Evolutionary conservation across 129 eudicot species (phyloP).

Genomic region (Flaveria sonorensis): DNA sequence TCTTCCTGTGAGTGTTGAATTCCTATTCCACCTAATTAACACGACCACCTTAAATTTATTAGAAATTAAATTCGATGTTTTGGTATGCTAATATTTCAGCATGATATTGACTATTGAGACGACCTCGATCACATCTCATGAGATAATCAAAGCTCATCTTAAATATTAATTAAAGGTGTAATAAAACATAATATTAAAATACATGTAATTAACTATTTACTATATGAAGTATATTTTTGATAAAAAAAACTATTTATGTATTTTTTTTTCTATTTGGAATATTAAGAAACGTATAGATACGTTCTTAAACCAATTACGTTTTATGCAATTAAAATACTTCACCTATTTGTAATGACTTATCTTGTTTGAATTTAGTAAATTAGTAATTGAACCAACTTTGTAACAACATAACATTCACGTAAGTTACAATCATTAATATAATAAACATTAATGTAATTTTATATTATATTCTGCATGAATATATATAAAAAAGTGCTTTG

Average conservation of each 20-base stretch:
- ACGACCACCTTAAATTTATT: background rate
- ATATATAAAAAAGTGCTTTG: background rate
- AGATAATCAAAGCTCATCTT: background rate
- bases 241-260: background rate
- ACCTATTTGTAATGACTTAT: constrained; percentile 1
- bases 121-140: too few species aligned
- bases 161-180: too few species aligned
- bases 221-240: background rate
- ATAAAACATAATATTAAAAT: background rate
- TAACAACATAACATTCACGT: constrained; percentile 20
- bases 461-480: constrained; percentile 2
- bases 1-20: background rate
- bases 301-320: too few species aligned
- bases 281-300: background rate
- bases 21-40: background rate
- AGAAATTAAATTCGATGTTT: background rate
- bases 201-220: background rate
- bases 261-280: background rate
- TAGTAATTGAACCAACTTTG: constrained; percentile 24
- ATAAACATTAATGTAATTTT: background rate
- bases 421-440: background rate
- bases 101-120: too few species aligned
- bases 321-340: background rate
- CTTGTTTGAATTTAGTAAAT: constrained; percentile 21
- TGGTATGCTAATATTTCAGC: too few species aligned